Base-by-base conservation (phyloP, 305 asterid genomes). In the Fraxinus greggii region DNA sequence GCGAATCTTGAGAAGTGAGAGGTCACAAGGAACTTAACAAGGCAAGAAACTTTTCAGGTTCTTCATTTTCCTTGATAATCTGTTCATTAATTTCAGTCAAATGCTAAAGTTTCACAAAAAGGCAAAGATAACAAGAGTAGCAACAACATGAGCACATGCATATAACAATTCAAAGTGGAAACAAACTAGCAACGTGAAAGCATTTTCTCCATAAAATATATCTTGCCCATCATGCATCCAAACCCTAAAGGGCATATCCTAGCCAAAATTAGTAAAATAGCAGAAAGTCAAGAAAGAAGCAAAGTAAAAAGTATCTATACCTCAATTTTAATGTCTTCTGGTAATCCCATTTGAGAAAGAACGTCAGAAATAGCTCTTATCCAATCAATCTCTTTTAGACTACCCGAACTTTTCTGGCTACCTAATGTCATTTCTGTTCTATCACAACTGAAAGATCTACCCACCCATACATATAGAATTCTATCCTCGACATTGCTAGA, bases 51-150 rank as follows among this genome's bases (percentile, higher is more conserved):
- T 89, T 89, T 7, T 72, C 87, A 40, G 92, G 86, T 80, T 89
- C 92, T 80, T 88, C 89, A 78, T 86, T 80, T 86, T 88, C 92
- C 84, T 83, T 83, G 35, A 89, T 82, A 78, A 86, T 81, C 92
- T 89, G 83, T 48, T 40, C 51, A 38, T 67, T 32, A 61, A 65
- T 6, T 33, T 54, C 38, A 78, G 80, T 67, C 33, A 12, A 31
- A 81, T 33, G 56, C 12, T 36, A 78, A 42, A 75, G 59, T 63
- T 72, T 23, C 29, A 80, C 26, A 29, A 28, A 69, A 13, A 29
- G 0, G 74, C 38, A 12, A 5, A 29, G 17, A 15, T 36, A 69
- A 29, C 75, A 69, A 9, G 32, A 29, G 38, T 29, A 26, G 13
- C 72, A 23, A 69, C 36, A 15, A 69, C 32, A 69, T 28, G 40